phyloP scores from a whole-genome alignment of 768 basidiomycete species.

The Epithele typhae region DNA sequence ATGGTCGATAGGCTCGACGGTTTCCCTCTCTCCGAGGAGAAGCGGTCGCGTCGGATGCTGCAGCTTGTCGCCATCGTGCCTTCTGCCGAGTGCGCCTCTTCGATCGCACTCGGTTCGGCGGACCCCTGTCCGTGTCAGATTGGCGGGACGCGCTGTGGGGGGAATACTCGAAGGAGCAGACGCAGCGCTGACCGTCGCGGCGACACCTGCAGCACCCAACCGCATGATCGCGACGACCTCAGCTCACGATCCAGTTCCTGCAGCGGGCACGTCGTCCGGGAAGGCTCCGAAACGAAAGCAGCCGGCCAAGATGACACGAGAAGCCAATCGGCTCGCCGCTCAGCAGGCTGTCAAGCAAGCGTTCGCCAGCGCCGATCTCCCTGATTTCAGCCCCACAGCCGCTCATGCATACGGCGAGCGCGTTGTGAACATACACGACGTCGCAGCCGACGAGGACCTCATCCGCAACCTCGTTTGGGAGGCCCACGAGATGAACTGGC shows the following conservation, averaged over 20 bases:
- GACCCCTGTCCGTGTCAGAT: background rate
- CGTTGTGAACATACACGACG: background rate
- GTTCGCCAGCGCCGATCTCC: background rate
- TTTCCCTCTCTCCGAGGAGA: background rate
- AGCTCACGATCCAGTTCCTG: no score
- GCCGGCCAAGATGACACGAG: no score
- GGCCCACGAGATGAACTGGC: conserved; percentile 1
- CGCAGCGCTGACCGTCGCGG: no score
- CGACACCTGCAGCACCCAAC: no score
- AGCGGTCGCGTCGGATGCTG: background rate
- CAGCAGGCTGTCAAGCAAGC: background rate
- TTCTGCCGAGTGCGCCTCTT: conserved; percentile 1
- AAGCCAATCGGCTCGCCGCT: no score
- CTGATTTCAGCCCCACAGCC: background rate
- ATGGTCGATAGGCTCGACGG: background rate
- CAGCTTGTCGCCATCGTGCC: background rate
- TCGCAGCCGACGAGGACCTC: background rate
- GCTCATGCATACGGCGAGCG: background rate
- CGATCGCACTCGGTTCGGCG: background rate
- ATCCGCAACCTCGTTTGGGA: background rate
- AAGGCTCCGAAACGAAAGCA: no score
- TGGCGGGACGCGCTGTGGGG: conserved; percentile 1
- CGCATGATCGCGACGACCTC: no score
- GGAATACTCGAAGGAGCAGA: background rate
- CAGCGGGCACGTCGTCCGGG: no score